phyloP scores from a whole-genome alignment of 192 early-diverging fungal genomes.

The Oehlia diaphana region DNA sequence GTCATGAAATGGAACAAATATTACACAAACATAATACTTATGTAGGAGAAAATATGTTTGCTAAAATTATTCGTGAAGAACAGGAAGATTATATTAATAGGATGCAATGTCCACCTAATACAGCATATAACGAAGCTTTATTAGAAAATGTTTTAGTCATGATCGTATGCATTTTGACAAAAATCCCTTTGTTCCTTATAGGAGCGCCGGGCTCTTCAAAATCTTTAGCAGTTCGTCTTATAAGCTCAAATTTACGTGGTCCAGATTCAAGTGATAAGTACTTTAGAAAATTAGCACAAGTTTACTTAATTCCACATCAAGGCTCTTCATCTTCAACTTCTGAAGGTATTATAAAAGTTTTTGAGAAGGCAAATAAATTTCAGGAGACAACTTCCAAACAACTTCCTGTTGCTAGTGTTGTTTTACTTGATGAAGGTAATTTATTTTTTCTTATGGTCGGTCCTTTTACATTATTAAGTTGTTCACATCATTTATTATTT shows the following conservation, averaged over 20 bases:
- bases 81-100: conserved; percentile 21
- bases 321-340: conserved; percentile 29
- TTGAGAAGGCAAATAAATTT: conserved; percentile 21
- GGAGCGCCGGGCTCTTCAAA: conserved; percentile 29
- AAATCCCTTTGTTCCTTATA: conserved; percentile 25
- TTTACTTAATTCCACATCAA: conserved; percentile 30
- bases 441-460: too few relatives aligned
- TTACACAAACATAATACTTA: not conserved
- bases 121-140: conserved; percentile 5
- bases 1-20: not conserved
- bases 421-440: conserved; percentile 24
- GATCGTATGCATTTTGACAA: conserved; percentile 29
- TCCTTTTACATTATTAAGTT: too few relatives aligned
- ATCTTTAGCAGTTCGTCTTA: conserved; percentile 23
- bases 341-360: conserved; percentile 26
- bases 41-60: not conserved
- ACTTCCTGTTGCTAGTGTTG: conserved; percentile 20
- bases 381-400: conserved; percentile 5
- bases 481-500: not conserved
- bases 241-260: conserved; percentile 28
- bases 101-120: too few relatives aligned
- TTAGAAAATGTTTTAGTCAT: conserved; percentile 17
- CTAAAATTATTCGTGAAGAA: conserved; percentile 5
- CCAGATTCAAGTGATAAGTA: conserved; percentile 14
- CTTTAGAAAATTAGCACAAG: conserved; percentile 10